Percentiles rank a stretch among this genome's conserved stretches.
Conservation (phyloP, 805 yeast species). For the Metschnikowia drakensbergensis region DNA sequence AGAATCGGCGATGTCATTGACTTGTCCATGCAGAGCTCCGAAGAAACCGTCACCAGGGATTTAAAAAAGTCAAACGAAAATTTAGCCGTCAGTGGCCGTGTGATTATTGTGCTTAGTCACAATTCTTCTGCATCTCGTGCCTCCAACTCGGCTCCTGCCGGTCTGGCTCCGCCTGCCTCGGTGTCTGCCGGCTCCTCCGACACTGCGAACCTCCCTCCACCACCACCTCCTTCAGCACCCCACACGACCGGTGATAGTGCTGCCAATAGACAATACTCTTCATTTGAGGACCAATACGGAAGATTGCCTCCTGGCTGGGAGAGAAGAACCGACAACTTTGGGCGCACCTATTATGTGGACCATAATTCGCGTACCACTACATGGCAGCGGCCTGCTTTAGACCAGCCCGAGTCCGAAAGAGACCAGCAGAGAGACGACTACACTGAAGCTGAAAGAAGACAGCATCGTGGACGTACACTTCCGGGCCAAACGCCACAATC, state of each 20-base stretch:
- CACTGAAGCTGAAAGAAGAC: conserved; percentile 85
- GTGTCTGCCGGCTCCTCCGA: conserved; percentile 9
- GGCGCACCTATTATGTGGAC: conserved; percentile 96
- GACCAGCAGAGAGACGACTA: conserved; percentile 60
- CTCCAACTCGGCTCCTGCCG: conserved; percentile 7
- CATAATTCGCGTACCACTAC: conserved; percentile 97
- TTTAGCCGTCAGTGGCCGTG: conserved; percentile 87
- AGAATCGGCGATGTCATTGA: conserved; percentile 87
- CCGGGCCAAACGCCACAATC: conserved; percentile 56
- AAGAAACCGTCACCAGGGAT: conserved; percentile 90
- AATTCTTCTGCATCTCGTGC: conserved; percentile 17
- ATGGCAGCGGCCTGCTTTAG: conserved; percentile 95
- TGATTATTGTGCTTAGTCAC: conserved; percentile 71
- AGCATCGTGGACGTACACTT: conserved; percentile 84
- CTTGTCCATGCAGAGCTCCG: conserved; percentile 45
- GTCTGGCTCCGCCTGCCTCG: conserved; percentile 9
- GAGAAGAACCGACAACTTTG: conserved; percentile 94
- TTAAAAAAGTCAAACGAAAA: conserved; percentile 88
- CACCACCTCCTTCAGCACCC: neutral
- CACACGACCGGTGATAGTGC: conserved; percentile 4
- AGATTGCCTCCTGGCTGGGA: conserved; percentile 99
- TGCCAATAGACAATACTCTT: conserved; percentile 65
- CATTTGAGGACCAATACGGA: conserved; percentile 96
- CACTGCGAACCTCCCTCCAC: conserved; percentile 14
- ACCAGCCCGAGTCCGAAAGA: conserved; percentile 68